Evolutionary conservation across 2,329 filamentous ascomycete genomes (phyloP), one percentile per base, ranked within the genome.

Genomic region (Aureobasidium sp.): DNA sequence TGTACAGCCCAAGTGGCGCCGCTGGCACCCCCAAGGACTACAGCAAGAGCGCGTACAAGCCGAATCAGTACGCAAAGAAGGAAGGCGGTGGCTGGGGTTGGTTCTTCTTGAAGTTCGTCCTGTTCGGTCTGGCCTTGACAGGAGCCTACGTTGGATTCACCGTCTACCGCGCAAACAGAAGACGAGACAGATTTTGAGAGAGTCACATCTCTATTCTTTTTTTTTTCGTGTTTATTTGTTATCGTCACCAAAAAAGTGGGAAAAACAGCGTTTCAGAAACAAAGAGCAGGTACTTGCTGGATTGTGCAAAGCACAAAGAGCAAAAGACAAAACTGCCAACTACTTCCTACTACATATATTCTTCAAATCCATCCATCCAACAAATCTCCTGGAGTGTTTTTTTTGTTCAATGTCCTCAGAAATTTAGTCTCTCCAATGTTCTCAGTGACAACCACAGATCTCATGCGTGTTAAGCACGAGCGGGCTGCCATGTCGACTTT

Each of bases 111-210:
- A 97, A 97, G 84, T 80, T 90, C 65, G 72, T 97, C 63, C 70
- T 96, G 64, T 88, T 96, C 75, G 79, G 89, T 66, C 73, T 87
- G 34, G 83, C 86, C 17, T 69, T 87, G 48, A 89, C 82, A 10
- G 92, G 89, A 67, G 89, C 74, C 5, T 99, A 97, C 73, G 85
- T 91, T 48, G 93, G 91, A 32, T 97, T 83, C 73, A 97, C 91
- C 7, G 83, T 87, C 50, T 99, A 90, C 78, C 84, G 92, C 72
- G 76, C 88, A 66, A 86, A 82, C 75, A 73, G 75, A 70, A 69
- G 74, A 64, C 71, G 77, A 68, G 74, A 76, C 60, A 71, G 79
- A 67, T 81, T 81, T 64, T 81, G 63, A 68, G 39, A 5, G 26
- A 20, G 20, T 20, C 20, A 8, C 8, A 41, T 20, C 32, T 7